These are phyloP conservation scores for Selaginella moellendorffii DNA, from an alignment of 75 land plant species.

Conservation along the genomic window DNA sequence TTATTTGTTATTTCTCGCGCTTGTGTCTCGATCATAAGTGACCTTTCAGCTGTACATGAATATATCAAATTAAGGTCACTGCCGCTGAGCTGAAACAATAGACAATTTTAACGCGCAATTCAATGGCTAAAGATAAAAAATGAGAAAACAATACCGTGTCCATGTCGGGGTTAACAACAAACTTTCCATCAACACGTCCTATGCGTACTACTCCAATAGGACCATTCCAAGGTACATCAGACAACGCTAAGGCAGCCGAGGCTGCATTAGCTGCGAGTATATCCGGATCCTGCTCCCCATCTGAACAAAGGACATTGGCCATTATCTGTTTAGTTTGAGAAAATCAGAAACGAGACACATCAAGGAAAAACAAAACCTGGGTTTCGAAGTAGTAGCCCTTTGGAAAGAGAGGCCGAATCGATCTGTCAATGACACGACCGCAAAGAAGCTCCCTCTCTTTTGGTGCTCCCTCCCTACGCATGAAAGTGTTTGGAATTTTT, in stretches of 20 bases:
- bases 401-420: conserved; percentile 82
- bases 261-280: conserved; percentile 91
- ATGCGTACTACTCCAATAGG: conserved; percentile 82
- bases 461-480: conserved; percentile 92
- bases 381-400: conserved; percentile 75
- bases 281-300: conserved; percentile 96
- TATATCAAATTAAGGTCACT: conserved; percentile 88
- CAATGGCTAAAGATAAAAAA: too few species aligned
- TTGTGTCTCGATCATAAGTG: conserved; percentile 93
- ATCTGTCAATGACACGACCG: conserved; percentile 84
- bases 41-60: conserved; percentile 74
- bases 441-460: conserved; percentile 87
- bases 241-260: conserved; percentile 84
- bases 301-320: conserved; percentile 78
- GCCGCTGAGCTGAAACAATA: conserved; percentile 44
- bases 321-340: conserved; percentile 39
- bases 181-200: conserved; percentile 61
- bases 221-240: conserved; percentile 91
- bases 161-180: conserved; percentile 77
- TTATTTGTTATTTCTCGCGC: conserved; percentile 84
- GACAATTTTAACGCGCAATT: background rate
- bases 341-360: too few species aligned
- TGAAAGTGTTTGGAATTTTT: conserved; percentile 70
- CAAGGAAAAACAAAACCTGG: too few species aligned
- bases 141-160: too few species aligned